A percentile compares a stretch with the other conserved stretches of the same genome.
phyloP scores from a whole-genome alignment of 106 monocot genomes.

The Agapanthus africanus region DNA sequence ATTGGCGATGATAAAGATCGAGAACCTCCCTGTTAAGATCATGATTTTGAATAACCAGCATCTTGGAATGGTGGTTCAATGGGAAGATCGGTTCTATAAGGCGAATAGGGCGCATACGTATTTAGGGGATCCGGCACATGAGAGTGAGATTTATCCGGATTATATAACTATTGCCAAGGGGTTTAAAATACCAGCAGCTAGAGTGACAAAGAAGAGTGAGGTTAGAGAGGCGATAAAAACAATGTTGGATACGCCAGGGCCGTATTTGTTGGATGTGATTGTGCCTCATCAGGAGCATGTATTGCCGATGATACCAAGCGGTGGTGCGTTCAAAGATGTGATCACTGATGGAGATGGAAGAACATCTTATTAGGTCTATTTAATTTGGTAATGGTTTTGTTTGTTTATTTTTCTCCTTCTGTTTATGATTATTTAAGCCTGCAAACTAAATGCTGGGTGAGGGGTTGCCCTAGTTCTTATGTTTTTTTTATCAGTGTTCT shows the following conservation, averaged over 20 bases:
- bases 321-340: constrained; percentile 74
- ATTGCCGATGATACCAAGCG: constrained; percentile 93
- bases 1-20: constrained; percentile 62
- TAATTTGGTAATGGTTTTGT: too few species aligned
- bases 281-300: constrained; percentile 95
- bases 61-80: constrained; percentile 92
- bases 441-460: neutral
- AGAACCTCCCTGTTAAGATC: constrained; percentile 77
- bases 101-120: constrained; percentile 76
- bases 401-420: too few species aligned
- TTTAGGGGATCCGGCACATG: constrained; percentile 61
- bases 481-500: neutral
- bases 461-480: neutral
- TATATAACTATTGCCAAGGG: constrained; percentile 75
- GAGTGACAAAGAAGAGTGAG: constrained; percentile 59
- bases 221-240: constrained; percentile 54
- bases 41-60: constrained; percentile 92
- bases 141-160: constrained; percentile 70
- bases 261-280: constrained; percentile 75
- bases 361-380: constrained; percentile 26
- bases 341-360: constrained; percentile 89
- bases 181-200: constrained; percentile 62
- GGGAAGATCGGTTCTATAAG: constrained; percentile 92
- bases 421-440: neutral
- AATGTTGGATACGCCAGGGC: constrained; percentile 87